phyloP scores from a whole-genome alignment of 1,284 basidiomycete species.

The Porogramme epimiltina region DNA sequence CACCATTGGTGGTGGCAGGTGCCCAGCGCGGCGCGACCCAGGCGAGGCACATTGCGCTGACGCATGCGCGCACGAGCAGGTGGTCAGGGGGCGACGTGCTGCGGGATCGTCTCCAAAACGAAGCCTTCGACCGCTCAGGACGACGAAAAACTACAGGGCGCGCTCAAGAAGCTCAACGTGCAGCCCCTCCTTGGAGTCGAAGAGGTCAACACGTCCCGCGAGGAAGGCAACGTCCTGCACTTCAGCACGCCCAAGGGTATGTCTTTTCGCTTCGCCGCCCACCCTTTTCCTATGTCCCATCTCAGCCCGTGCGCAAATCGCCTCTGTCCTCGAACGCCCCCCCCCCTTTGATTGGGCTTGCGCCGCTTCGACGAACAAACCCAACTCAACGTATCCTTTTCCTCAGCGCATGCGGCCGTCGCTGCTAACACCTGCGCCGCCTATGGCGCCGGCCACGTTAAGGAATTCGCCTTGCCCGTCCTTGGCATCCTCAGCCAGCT shows the following conservation, averaged over 20 bases:
- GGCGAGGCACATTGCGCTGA: constrained; percentile 2
- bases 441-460: constrained; percentile 94
- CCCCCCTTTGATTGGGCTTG: background rate
- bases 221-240: constrained; percentile 98
- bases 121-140: constrained; percentile 88
- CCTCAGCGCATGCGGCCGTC: constrained; percentile 89
- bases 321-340: background rate
- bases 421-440: constrained; percentile 95
- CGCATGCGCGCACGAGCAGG: constrained; percentile 34
- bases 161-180: constrained; percentile 97
- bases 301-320: background rate
- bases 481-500: constrained; percentile 99
- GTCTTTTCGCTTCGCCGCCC: constrained; percentile 32
- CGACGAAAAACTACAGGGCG: constrained; percentile 97
- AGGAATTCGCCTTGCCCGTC: constrained; percentile 99
- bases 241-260: constrained; percentile 94
- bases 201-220: constrained; percentile 99
- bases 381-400: no score
- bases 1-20: background rate
- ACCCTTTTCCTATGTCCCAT: background rate
- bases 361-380: no score
- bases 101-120: constrained; percentile 94
- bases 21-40: background rate
- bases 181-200: constrained; percentile 95
- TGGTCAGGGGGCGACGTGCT: constrained; percentile 96